Conservation (phyloP, 495 filamentous ascomycete genomes). For the Oidiodendron maius region DNA sequence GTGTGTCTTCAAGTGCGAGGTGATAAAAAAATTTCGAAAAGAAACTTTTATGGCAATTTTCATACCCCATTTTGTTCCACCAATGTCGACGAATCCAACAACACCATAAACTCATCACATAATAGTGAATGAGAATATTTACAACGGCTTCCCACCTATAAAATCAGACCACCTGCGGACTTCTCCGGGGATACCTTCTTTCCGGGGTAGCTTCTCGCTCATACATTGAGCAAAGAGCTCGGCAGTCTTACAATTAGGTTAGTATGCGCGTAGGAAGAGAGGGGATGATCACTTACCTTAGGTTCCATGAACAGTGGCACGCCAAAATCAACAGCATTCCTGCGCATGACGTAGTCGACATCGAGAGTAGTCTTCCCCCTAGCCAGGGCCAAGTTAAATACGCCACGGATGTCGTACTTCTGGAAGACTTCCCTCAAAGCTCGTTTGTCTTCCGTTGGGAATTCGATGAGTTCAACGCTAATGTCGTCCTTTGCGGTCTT, state of each 20-base stretch:
- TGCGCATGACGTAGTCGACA: constrained; percentile 96
- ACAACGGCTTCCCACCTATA: constrained; percentile 85
- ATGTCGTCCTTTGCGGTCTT: constrained; percentile 56
- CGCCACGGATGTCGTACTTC: constrained; percentile 92
- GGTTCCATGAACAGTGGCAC: constrained; percentile 99
- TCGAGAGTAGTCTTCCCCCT: constrained; percentile 80
- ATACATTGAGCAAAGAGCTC: constrained; percentile 93
- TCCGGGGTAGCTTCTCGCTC: constrained; percentile 84
- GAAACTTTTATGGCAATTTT: no score
- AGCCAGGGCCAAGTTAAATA: constrained; percentile 87
- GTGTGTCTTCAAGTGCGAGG: not conserved
- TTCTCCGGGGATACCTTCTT: constrained; percentile 77
- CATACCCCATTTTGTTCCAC: no score
- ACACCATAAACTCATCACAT: not conserved
- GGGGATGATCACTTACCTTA: constrained; percentile 59
- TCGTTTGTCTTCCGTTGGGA: constrained; percentile 94
- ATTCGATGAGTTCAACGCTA: constrained; percentile 86
- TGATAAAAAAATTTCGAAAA: no score
- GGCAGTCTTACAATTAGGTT: constrained; percentile 60
- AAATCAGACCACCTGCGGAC: constrained; percentile 94
- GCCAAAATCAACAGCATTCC: constrained; percentile 94
- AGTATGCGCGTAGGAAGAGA: not conserved
- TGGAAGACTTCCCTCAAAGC: constrained; percentile 91
- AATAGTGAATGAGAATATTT: not conserved
- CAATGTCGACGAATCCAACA: not conserved